Base-by-base conservation (phyloP, 805 yeast genomes). In the Saccharomycopsis sp. region DNA sequence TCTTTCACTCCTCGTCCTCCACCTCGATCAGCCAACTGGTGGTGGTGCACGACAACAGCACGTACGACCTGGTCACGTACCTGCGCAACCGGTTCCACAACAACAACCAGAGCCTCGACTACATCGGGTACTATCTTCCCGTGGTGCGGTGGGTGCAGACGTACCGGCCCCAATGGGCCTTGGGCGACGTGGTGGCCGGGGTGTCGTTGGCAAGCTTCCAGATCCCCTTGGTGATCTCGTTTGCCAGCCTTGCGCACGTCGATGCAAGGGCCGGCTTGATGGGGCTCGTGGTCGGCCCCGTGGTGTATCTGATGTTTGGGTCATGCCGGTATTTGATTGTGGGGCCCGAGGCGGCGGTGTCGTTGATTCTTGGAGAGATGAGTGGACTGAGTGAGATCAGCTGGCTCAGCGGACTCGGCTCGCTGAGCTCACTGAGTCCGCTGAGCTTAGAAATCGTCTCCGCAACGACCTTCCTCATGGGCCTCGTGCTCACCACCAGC, bases 301-400 rank as follows among this genome's bases (percentile, higher is more conserved):
- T 80, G 16, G 61, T 83, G 5, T 87, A 87, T 55, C 69, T 86
- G 3, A 46, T 86, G 3, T 66, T 86, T 43, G 96, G 96, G 0
- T 73, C 92, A 0, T 92, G 85, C 2, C 95, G 95, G 0, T 79
- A 77, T 44, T 73, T 86, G 78, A 76, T 86, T 25, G 92, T 85
- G 13, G 95, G 95, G 0, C 95, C 96, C 0, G 94, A 86, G 57
- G 88, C 92, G 13, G 88, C 95, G 0, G 75, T 85, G 6, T 82
- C 94, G 0, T 64, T 88, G 51, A 77, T 87, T 12, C 75, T 82
- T 22, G 95, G 95, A 2, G 87, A 80, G 50, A 73, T 79, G 0
- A n/a, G 72, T 83, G 7, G 80, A 78, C 43, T 71, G 67, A 10
- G 55, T 68, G 36, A 51, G 67, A n/a, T 18, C 13, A 5, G 10